A percentile compares a stretch with the other conserved stretches of the same genome.
Evolutionary conservation across 495 filamentous ascomycete species (phyloP).

Genomic region (Zalerion maritima): DNA sequence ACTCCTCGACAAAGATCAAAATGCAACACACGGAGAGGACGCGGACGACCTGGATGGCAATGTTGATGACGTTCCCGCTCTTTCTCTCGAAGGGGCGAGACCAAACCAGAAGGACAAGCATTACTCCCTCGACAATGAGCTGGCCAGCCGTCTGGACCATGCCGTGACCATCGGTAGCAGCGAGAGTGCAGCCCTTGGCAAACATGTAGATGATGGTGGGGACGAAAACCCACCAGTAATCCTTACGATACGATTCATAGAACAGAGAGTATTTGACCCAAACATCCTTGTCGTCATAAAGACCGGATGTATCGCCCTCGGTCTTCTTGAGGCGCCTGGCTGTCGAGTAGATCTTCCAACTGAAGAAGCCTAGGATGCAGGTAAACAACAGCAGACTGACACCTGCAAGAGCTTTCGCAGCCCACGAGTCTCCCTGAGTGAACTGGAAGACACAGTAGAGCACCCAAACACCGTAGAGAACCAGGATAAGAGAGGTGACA

Average conservation of each 20-base stretch:
- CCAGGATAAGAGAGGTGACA: conserved; percentile 77
- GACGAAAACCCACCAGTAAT: conserved; percentile 94
- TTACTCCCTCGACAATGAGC: conserved; percentile 63
- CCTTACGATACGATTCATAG: conserved; percentile 86
- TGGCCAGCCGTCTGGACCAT: conserved; percentile 65
- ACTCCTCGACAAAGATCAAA: conserved; percentile 83
- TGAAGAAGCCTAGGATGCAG: conserved; percentile 60
- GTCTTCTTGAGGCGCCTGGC: conserved; percentile 57
- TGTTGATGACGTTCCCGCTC: conserved; percentile 84
- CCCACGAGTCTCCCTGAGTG: conserved; percentile 89
- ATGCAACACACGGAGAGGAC: conserved; percentile 82
- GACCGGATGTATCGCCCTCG: conserved; percentile 55
- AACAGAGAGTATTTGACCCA: conserved; percentile 96
- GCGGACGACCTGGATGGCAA: conserved; percentile 85
- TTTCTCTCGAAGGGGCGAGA: conserved; percentile 72
- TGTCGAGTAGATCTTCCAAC: conserved; percentile 62
- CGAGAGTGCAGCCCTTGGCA: conserved; percentile 74
- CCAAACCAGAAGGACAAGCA: conserved; percentile 62
- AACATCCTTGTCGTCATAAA: conserved; percentile 80
- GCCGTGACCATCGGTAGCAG: conserved; percentile 75
- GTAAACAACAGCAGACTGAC: conserved; percentile 75
- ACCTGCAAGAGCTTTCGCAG: conserved; percentile 70
- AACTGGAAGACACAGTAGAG: conserved; percentile 95
- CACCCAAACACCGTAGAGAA: conserved; percentile 91
- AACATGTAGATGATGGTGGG: conserved; percentile 89